Evolutionary conservation across 768 basidiomycete species (phyloP).

Genomic region (Termitomyces sp.): DNA sequence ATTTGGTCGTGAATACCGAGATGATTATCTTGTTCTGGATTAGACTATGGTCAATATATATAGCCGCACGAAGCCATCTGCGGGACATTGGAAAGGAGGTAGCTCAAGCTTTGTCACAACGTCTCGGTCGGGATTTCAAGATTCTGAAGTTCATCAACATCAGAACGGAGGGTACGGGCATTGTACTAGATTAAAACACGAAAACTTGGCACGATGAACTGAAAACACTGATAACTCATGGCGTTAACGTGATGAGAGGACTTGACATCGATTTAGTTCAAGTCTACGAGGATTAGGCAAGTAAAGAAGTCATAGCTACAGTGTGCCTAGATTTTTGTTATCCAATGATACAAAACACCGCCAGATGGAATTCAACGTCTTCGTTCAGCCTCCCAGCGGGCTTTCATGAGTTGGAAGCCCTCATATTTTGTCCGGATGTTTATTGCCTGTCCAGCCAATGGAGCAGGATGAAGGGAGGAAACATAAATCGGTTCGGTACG

Average conservation of each 20-base stretch:
- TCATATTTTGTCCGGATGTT: slow-evolving; percentile 57
- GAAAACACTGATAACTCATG: background rate
- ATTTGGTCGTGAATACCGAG: too few relatives aligned
- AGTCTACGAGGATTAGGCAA: background rate
- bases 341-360: background rate
- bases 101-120: too few relatives aligned
- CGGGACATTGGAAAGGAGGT: background rate
- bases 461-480: slow-evolving; percentile 48
- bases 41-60: background rate
- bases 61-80: background rate
- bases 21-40: background rate
- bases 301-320: slow-evolving; percentile 2
- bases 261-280: background rate
- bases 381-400: slow-evolving; percentile 71
- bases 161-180: too few relatives aligned
- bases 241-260: background rate
- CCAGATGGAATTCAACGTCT: slow-evolving; percentile 20
- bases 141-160: too few relatives aligned
- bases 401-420: slow-evolving; percentile 63
- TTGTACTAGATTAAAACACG: background rate
- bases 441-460: slow-evolving; percentile 45
- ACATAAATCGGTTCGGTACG: slow-evolving; percentile 68
- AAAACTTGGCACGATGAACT: background rate
- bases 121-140: too few relatives aligned
- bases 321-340: background rate